Base-by-base conservation (phyloP, 306 rosid species). In the Cicer bijugum region DNA sequence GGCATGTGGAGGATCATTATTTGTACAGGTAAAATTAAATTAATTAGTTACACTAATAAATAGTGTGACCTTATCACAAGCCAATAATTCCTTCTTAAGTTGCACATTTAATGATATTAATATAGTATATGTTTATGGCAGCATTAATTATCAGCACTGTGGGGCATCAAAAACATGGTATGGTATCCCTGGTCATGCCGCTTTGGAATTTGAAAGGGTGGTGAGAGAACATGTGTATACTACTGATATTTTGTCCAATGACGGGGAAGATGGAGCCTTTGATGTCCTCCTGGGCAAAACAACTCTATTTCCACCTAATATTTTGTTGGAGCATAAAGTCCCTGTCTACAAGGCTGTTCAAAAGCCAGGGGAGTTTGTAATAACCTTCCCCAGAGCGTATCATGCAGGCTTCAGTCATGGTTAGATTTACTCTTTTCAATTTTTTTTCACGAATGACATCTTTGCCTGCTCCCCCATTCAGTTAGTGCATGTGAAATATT, bases 101-200 rank as follows among this genome's bases (percentile, higher is more conserved):
- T 80, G 65, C 68, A 15, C 60, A 45, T 80, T 65, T 45, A 43
- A 72, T 82, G 72, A 55, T 71, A 55, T 60, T 55, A 67, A 76
- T 63, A 28, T 55, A 53, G 23, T 35, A 9, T 35, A 19, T 50
- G 77, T 72, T 72, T 74, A 64, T 85, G 79, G 75, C 92, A 94
- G 99, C 85, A 91, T 95, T 75, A 91, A 91, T 79, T 95, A 95
- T 85, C 95, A 91, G 71, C 97, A 90, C 67, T 90, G 99, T 78
- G 99, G 99, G 40, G 99, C 97, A 74, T 82, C 97, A 84, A 95
- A 95, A 90, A 91, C 99, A 52, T 95, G 99, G 99, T 95, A 95
- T 45, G 97, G 97, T 39, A 82, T 91, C 79, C 99, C 97, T 9
- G 97, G 97, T 76, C 91, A 82, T 46, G 96, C 91, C 23, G 99